Base-by-base conservation (phyloP, 2,329 filamentous ascomycete genomes). In the Alternaria sp. region DNA sequence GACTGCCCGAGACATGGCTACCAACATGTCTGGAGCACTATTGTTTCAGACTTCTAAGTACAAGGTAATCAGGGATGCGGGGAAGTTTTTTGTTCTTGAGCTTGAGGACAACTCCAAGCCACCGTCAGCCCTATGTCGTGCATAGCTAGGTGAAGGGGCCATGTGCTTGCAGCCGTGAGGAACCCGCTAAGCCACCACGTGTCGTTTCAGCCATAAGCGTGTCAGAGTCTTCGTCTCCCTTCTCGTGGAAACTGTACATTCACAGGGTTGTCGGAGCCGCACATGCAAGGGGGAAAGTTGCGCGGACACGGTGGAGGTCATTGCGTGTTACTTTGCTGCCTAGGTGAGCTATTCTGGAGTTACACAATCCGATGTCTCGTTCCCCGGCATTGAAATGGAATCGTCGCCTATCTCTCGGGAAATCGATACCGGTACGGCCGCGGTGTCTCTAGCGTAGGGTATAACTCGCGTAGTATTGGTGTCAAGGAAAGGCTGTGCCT, bases 171-270 rank as follows among this genome's bases (percentile, higher is more conserved):
- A 33, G 42, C 46, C 21, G 10, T 28, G 33, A 41, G 28, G 24
- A 44, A 10, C n/a, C 17, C 10, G 51, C 51, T 58, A 8, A 54
- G 56, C 56, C 56, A 50, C 39, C 56, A 58, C 51, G 51, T 58
- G 51, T 34, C 52, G 51, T 49, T 49, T 55, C 56, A 54, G 51
- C 42, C 24, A 34, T 21, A 28, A 42, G 26, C 33, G 17, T 21
- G n/a, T 45, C 39, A 17, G 41, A 51, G 23, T 14, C 26, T 9
- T 45, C 50, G 50, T 56, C 34, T 48, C 33, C 37, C 36, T 4
- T 10, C 14, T 13, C 8, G 21, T 26, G 45, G 39, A 23, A 28
- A 36, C 6, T 26, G 28, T 5, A 46, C 21, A 31, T 13, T 23
- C 13, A n/a, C 10, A 46, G 33, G 14, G 26, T 24, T 39, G 34